These are phyloP conservation scores for Bondarzewia mesenterica DNA, from an alignment of 1,284 basidiomycete species.

Conservation along the genomic window DNA sequence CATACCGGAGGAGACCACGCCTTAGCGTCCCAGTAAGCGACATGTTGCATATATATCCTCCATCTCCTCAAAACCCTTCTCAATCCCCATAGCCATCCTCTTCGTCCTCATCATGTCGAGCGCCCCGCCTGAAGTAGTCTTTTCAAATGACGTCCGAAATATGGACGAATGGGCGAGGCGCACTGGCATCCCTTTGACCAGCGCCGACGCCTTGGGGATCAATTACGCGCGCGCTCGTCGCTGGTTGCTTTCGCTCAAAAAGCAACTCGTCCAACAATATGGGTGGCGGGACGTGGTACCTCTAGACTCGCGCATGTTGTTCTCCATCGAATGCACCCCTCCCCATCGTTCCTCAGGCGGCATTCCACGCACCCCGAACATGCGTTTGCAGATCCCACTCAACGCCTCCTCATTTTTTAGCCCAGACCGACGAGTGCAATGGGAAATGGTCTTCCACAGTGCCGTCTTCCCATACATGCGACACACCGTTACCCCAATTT, in stretches of 20 bases:
- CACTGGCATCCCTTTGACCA: constrained; percentile 70
- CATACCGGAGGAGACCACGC: neutral
- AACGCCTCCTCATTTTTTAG: constrained; percentile 79
- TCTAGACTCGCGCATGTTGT: constrained; percentile 63
- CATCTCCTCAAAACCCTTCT: neutral
- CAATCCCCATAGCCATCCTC: constrained; percentile 2
- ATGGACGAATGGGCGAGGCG: constrained; percentile 76
- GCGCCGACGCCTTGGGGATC: constrained; percentile 68
- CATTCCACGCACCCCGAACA: constrained; percentile 64
- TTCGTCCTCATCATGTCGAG: constrained; percentile 20
- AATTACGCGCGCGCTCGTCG: constrained; percentile 73
- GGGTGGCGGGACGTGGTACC: constrained; percentile 56
- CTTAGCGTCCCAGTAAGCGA: neutral
- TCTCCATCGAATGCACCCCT: constrained; percentile 66
- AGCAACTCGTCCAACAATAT: constrained; percentile 53
- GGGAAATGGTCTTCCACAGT: constrained; percentile 83
- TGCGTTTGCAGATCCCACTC: constrained; percentile 63
- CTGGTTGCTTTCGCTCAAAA: constrained; percentile 56
- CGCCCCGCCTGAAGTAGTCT: constrained; percentile 49
- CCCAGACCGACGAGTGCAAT: constrained; percentile 71
- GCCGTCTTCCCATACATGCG: constrained; percentile 74
- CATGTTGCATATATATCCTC: neutral
- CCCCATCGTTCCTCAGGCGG: constrained; percentile 68
- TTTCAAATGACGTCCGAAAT: constrained; percentile 66
- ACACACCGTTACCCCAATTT: constrained; percentile 67